Percentiles rank a stretch among this genome's conserved stretches.
Evolutionary conservation across 2,329 filamentous ascomycete species (phyloP).

Genomic region (Pseudogymnoascus sp.): DNA sequence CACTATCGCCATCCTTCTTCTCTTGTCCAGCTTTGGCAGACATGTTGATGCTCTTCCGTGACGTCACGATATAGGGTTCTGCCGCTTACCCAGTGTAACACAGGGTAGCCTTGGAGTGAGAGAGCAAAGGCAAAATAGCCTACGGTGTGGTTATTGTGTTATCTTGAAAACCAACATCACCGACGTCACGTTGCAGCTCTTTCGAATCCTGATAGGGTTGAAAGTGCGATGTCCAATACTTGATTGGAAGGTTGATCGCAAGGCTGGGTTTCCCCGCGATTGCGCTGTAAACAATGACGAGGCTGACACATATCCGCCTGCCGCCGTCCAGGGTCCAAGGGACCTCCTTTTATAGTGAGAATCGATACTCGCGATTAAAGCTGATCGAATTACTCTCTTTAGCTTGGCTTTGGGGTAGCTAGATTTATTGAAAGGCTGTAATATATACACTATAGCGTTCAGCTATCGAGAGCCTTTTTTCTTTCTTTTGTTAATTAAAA

Average conservation of each 20-base stretch:
- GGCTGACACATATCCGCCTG: constrained; percentile 12
- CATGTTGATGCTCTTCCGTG: not conserved
- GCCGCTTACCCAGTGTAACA: not conserved
- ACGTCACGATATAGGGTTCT: not conserved
- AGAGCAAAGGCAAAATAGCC: not conserved
- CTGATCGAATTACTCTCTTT: constrained; percentile 3
- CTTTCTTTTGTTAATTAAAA: not conserved
- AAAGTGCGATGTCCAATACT: not conserved
- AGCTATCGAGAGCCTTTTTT: not conserved
- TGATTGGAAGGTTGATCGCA: not conserved
- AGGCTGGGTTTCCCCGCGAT: constrained; percentile 2
- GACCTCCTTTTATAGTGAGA: constrained; percentile 3
- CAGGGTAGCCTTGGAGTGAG: not conserved
- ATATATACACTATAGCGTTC: not conserved
- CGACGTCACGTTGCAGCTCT: not conserved
- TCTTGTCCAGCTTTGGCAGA: not conserved
- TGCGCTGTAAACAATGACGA: constrained; percentile 1
- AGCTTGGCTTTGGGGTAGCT: not conserved
- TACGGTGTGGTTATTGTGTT: not conserved
- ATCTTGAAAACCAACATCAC: not conserved
- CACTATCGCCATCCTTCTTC: constrained; percentile 3
- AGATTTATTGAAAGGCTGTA: not conserved
- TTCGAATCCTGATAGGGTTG: not conserved
- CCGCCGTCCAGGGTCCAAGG: constrained; percentile 18
- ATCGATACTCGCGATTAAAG: not conserved